Evolutionary conservation across 352 stramenopile species (phyloP), one percentile per base, ranked within the genome.

Genomic region (Blastocystis sp.): DNA sequence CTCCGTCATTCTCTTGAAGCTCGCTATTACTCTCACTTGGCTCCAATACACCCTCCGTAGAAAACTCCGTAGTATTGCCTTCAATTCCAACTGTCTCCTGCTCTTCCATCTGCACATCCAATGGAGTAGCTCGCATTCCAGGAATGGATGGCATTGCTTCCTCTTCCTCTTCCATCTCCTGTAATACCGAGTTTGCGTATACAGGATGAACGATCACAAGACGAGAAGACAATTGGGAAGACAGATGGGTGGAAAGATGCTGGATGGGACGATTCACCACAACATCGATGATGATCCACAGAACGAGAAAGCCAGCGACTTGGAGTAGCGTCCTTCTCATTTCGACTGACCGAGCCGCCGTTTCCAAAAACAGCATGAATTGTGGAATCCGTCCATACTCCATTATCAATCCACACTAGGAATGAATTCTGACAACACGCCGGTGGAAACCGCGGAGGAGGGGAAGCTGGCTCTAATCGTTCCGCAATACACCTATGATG

Each of bases 381-480:
- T 70, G 23, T 19, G 38, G 11, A 10, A 11, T 28, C 10, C 14
- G 11, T 14, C 38, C 11, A 70, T 70, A 10, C 38, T 70, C 11
- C n/a, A 28, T 28, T 34, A 34, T 34, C 28, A 34, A 34, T 34
- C 28, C 28, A 34, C 28, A 34, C 28, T 34, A 28, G 5, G 5
- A 17, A 48, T n/a, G 65, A 76, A 76, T 48, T 76, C 38, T 48
- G 38, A 43, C 5, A 23, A 56, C 4, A 21, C 65, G 38, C 14
- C 10, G 5, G 38, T 14, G 5, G 38, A 76, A n/a, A 17, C 5
- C 41, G 23, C 7, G 4, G 67, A 48, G 7, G 28, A 77, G 17
- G 4, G 7, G 14, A 67, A 66, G 41, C 34, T 81, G 34, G 71
- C 71, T 48, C 71, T 81, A 7, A 81, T 81, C 11, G 41, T 81